Evolutionary conservation across 1,284 basidiomycete genomes (phyloP), one percentile per base, ranked within the genome.

Genomic region (Testicularia cyperi): DNA sequence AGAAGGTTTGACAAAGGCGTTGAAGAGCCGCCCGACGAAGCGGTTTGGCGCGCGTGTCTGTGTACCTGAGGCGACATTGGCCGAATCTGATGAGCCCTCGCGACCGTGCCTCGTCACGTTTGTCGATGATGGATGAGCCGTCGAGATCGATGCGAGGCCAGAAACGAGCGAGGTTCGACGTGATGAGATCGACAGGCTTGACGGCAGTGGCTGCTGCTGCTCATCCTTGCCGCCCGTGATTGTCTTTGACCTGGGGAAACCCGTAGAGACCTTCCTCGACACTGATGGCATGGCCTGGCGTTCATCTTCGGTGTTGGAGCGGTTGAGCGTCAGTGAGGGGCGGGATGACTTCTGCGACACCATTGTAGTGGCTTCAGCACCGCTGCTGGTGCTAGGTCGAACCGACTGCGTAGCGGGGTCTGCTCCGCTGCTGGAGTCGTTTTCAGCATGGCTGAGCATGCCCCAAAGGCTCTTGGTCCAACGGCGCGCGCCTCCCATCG

Each of bases 391-490:
- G 3, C 39, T 39, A 2, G 54, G 42, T 22, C 46, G 28, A 19
- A n/a, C n/a, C n/a, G n/a, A n/a, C n/a, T n/a, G n/a, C n/a, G n/a
- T n/a, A n/a, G n/a, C n/a, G n/a, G n/a, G 8, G 6, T 44, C 44
- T 32, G 52, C 40, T 12, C n/a, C n/a, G n/a, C n/a, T n/a, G n/a
- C n/a, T n/a, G n/a, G 40, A 44, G 9, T 15, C 38, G 10, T 45
- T 34, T 21, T 41, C 30, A 18, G 44, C 45, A 28, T 49, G 43
- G 9, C 47, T 40, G 9, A 58, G 38, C 45, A 52, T 62, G 6
- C 64, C 60, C 64, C 64, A 66, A 18, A 66, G 32, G 36, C 54
- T 51, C 38, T 55, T 63, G 1, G 47, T 57, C 64, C 64, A 64
- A 20, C 48, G 55, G 14, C 52, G 38, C 3, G 47, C 29, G 8